Evolutionary conservation across 108 stramenopile genomes (phyloP), one percentile per base, ranked within the genome.

Genomic region (Ochromonas danica): DNA sequence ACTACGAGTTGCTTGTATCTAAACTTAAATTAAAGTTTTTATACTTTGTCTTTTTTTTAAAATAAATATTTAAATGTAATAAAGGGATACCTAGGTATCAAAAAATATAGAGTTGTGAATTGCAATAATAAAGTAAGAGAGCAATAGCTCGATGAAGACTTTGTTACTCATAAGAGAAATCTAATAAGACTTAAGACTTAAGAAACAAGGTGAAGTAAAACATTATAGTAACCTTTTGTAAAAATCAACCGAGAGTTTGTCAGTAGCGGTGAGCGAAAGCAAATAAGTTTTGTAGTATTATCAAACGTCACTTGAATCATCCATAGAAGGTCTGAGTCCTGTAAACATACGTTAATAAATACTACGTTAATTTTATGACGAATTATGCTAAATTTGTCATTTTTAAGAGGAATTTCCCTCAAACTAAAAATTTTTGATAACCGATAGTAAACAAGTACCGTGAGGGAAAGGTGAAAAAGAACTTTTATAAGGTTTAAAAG

Each of bases 391-490:
- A 67, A 67, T 67, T 67, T 67, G 63, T 67, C 31, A 67, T 31
- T 33, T 57, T 57, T 67, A 67, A 31, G 63, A 67, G 63, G 63
- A 67, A 33, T 33, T 67, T 31, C 63, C 63, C 63, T 67, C 63
- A 81, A 72, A 60, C 74, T 81, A 70, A 80, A 83, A 43, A 79
- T 38, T 80, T 63, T 60, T 79, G 25, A 80, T 80, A 78, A 83
- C 57, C 79, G 79, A 83, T 83, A 83, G 83, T 80, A 79, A 40
- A 83, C 83, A 39, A 83, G 83, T 83, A 83, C 83, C 79, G 83
- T 80, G 62, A 83, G 79, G 83, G 83, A 83, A 83, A 83, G 83
- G 43, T 42, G 80, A 79, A 84, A 84, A 81, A 61, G 61, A 81
- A 71, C 79, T 71, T 71, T 36, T 71, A 40, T 71, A 71, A 43